Evolutionary conservation across 345 rosid genomes (phyloP).

Genomic region (Nephelium lappaceum): DNA sequence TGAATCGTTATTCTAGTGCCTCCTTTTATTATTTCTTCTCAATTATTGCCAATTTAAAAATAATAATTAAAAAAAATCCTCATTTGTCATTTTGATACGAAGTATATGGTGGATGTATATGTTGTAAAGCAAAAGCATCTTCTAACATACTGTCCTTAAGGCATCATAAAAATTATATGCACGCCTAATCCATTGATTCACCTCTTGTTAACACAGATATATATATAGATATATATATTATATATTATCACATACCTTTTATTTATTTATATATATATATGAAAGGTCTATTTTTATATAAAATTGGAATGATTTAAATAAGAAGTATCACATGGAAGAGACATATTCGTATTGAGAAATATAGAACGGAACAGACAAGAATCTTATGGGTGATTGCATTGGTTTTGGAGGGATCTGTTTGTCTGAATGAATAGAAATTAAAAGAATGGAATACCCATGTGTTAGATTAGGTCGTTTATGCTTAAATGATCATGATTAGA

Average conservation of each 20-base stretch:
- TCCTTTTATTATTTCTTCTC: conserved; percentile 19
- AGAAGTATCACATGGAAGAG: conserved; percentile 31
- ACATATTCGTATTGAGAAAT: conserved; percentile 10
- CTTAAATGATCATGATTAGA: neutral
- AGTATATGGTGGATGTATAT: conserved; percentile 9
- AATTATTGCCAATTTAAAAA: conserved; percentile 29
- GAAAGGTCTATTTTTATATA: neutral
- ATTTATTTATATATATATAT: too few relatives aligned
- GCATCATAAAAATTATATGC: neutral
- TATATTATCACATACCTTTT: too few relatives aligned
- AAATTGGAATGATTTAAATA: neutral
- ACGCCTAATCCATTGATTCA: neutral
- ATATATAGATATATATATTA: too few relatives aligned
- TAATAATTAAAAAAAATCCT: neutral
- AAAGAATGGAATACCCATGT: conserved; percentile 6
- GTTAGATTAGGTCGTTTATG: conserved; percentile 10
- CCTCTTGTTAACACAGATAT: neutral
- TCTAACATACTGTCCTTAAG: neutral
- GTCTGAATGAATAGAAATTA: neutral
- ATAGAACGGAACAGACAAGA: conserved; percentile 28
- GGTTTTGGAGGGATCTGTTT: conserved; percentile 8
- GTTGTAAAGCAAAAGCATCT: conserved; percentile 15
- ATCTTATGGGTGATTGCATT: conserved; percentile 27
- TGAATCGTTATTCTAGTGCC: conserved; percentile 22
- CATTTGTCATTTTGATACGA: neutral